phyloP scores from a whole-genome alignment of 805 yeast species.

The Ogataea naganishii region DNA sequence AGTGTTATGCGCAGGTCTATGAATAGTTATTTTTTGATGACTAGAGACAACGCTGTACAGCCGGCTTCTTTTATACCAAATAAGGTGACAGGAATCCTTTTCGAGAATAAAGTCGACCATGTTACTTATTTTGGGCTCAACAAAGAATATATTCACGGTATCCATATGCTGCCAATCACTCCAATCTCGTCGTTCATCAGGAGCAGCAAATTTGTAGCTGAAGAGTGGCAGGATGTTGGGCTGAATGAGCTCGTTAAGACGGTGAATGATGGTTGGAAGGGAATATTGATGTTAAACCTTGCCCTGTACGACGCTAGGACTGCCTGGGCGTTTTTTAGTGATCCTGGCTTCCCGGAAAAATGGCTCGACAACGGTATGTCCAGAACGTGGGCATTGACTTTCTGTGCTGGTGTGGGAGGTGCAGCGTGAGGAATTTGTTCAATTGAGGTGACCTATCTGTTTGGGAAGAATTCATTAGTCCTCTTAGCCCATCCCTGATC shows the following conservation, averaged over 20 bases:
- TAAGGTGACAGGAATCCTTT: conserved; percentile 59
- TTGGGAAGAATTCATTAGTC: too few species aligned
- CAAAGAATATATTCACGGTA: conserved; percentile 63
- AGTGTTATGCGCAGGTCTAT: conserved; percentile 46
- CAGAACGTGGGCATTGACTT: conserved; percentile 54
- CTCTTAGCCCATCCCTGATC: too few species aligned
- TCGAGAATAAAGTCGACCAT: conserved; percentile 66
- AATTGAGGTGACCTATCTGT: too few species aligned
- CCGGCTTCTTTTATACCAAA: conserved; percentile 46
- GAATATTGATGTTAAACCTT: conserved; percentile 37
- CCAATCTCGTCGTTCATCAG: conserved; percentile 53
- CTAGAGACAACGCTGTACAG: conserved; percentile 36
- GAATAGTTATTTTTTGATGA: conserved; percentile 45
- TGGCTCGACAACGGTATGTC: conserved; percentile 57
- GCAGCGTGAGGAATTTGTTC: too few species aligned
- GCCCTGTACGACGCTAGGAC: conserved; percentile 34
- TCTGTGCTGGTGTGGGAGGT: conserved; percentile 42
- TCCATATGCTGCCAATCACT: conserved; percentile 69
- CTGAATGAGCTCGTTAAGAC: conserved; percentile 26
- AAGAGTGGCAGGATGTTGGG: conserved; percentile 31
- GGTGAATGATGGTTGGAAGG: conserved; percentile 57
- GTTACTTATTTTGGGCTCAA: conserved; percentile 62
- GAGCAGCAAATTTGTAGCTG: conserved; percentile 35
- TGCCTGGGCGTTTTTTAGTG: conserved; percentile 34
- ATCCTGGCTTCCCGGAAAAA: conserved; percentile 19